Evolutionary conservation across 1,284 basidiomycete genomes (phyloP), one percentile per base, ranked within the genome.

Genomic region (Singerocomus inundabilis): DNA sequence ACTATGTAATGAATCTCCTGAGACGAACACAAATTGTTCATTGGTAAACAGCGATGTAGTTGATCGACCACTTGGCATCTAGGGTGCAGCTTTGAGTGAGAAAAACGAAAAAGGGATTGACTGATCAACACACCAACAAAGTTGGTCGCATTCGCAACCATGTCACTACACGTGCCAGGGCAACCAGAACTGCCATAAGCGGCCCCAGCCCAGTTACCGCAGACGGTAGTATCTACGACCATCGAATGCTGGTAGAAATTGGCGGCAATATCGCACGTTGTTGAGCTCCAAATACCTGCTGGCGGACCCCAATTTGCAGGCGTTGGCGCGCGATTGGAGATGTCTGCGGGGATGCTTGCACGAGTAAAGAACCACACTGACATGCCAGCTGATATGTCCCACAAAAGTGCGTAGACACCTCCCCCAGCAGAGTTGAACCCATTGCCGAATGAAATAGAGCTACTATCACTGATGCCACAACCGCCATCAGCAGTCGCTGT

Each of bases 301-400:
- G 91, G 89, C 11, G 66, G 65, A 11, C 82, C 81, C 91, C 91
- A 94, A 5, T 61, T 66, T 10, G 70, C 60, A 1, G 91, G 90
- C 49, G 80, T 68, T 1, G 89, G 91, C 15, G 58, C 67, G 45
- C 75, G 68, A 13, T 63, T 63, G 5, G 69, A 71, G 65, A 94
- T 83, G 66, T 95, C 91, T 6, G 56, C 43, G 2, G 93, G 93
- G 45, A 94, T 84, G 7, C 73, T 64, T 28, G 60, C 61, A 34
- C 91, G 79, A 26, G 78, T 58, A 74, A 92, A 93, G 64, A 81
- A 82, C 88, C 90, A 96, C 41, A 93, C 77, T 44, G 74, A 78
- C 66, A 96, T 84, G 6, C 88, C 91, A 6, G 68, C 0, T 5
- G 34, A 62, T 28, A 62, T 60, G 57, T 86, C 79, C 84, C 88